Evolutionary conservation across 2,329 filamentous ascomycete species (phyloP), one percentile per base, ranked within the genome.

Genomic region (Penicillium sp.): DNA sequence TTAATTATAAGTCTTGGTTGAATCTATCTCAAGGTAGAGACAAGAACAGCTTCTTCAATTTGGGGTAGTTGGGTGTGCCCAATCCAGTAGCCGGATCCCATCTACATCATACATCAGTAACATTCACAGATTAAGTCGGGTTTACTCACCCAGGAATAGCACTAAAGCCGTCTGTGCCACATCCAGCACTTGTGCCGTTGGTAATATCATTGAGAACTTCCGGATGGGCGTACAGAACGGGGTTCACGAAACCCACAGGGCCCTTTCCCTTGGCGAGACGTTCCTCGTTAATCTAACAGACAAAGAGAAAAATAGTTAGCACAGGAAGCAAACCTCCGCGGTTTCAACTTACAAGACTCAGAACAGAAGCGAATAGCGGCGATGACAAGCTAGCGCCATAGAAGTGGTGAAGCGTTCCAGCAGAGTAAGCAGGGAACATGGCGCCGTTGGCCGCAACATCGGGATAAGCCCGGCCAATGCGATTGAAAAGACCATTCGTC

Each of bases 241-340:
- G 79, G 47, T 83, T 79, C 18, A 83, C 65, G 58, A 83, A 83
- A 0, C 80, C 81, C 10, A 83, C 73, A 0, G 78, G 68, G 5
- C 70, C 65, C 66, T 81, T 81, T 2, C 75, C 75, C 0, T 64
- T 69, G 7, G 72, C 71, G 23, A 81, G 61, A 19, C 79, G 67
- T 61, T 78, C 78, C 63, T 82, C 80, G 56, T 81, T 81, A 34
- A 82, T 70, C 59, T 67, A n/a, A n/a, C n/a, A n/a, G 43, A 7
- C n/a, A 2, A 19, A 26, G 14, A 27, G 4, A 1, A 30, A 30
- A 36, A 35, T 14, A 8, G 38, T 58, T 50, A 40, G 53, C 38
- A 30, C n/a, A n/a, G n/a, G 6, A 39, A 16, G 5, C 10, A 26
- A 14, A 4, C 26, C 19, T 13, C 1, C 2, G 4, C 4, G 41